These are phyloP conservation scores for Diaporthe caulivora DNA, from an alignment of 2,329 filamentous ascomycete species.

Conservation along the genomic window DNA sequence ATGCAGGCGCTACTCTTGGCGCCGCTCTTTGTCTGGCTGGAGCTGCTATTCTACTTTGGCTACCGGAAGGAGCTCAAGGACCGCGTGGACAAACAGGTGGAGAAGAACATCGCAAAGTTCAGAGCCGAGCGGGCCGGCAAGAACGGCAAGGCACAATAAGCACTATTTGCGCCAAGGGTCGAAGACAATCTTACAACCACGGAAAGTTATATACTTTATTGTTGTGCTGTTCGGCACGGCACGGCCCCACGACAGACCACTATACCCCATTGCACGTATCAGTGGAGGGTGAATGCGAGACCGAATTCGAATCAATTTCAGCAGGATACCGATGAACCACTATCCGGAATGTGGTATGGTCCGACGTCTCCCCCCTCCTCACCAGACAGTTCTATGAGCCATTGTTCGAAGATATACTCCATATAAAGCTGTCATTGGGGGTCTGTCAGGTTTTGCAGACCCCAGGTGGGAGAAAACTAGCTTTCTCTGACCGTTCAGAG, in stretches of 20 bases:
- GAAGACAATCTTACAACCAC: background rate
- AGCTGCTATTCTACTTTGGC: conserved; percentile 89
- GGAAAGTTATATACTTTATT: background rate
- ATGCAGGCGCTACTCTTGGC: conserved; percentile 93
- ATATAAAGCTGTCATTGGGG: background rate
- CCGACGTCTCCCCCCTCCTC: background rate
- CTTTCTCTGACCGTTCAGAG: background rate
- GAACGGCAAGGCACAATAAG: conserved; percentile 65
- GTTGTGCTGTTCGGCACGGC: background rate
- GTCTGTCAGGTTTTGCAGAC: no score
- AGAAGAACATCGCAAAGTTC: conserved; percentile 82
- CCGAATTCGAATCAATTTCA: background rate
- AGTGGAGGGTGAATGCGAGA: background rate
- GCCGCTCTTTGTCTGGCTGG: conserved; percentile 97
- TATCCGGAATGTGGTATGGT: background rate
- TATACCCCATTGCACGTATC: background rate
- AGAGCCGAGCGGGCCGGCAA: conserved; percentile 65
- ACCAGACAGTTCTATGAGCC: background rate
- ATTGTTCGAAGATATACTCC: no score
- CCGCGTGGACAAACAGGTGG: conserved; percentile 81
- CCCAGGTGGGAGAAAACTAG: no score
- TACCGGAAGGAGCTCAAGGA: conserved; percentile 90
- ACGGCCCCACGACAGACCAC: background rate
- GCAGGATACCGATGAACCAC: background rate
- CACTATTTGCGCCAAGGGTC: no score